Base-by-base conservation (phyloP, 768 basidiomycete species). In the Leccinum disarticulatum region DNA sequence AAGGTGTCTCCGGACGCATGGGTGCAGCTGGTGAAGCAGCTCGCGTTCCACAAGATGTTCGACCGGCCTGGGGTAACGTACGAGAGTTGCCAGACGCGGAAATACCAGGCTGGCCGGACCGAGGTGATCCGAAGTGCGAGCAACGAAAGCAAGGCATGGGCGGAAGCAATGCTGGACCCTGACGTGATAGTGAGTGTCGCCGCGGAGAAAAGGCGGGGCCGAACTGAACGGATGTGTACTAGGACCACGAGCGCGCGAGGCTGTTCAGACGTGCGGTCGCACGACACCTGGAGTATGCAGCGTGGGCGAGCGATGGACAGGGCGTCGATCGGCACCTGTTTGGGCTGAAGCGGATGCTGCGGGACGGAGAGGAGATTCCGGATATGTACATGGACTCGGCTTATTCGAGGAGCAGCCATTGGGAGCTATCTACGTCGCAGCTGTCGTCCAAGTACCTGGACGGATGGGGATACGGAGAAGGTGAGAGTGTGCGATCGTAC, bases 381-480 rank as follows among this genome's bases (percentile, higher is more conserved):
- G 83, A 74, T 61, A 77, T 97, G 3, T 95, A 92, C 77, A 80
- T 69, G 52, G 94, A 98, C 68, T 74, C 76, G 55, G 86, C 88
- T 8, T 96, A 81, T 68, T 67, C 77, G 7, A 80, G 80, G 71
- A 90, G 88, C 48, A 85, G 73, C 61, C 91, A 96, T 73, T 99
- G 97, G 97, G 91, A 96, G 74, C 77, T 98, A 65, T 91, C 88
- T 43, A 99, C 97, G 19, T 90, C 87, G 62, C 92, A 97, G 74
- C 77, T 98, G 58, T 88, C 87, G 53, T 88, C 85, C 48, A 80
- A 79, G 54, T 95, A 82, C 73, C 78, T 99, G 35, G 92, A 95
- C 66, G 94, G 94, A 22, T 98, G 96, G 96, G 97, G 96, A 14
- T 98, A 98, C 70, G 94, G 95, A 8, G 93, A 96, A 82, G 91